Evolutionary conservation across 345 rosid genomes (phyloP), one percentile per base, ranked within the genome.

Genomic region (Raphanus sativus): DNA sequence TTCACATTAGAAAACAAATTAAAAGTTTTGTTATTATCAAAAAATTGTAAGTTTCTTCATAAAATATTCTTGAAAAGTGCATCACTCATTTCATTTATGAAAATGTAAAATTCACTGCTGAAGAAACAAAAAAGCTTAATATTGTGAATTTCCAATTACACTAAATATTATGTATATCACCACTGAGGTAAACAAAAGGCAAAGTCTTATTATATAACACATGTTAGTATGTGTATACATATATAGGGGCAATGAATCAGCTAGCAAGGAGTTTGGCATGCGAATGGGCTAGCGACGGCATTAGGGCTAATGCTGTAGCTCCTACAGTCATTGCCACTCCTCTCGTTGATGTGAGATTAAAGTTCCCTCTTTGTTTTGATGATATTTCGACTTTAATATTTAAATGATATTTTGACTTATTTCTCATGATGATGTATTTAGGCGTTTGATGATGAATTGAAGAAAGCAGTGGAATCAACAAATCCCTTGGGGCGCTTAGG

Each of bases 181-280:
- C 30, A 56, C 4, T 17, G 12, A 24, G 24, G 30, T 29, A 42
- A 21, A 56, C 61, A 21, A 56, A 10, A 29, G 4, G 32, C 66
- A 17, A 32, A 54, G 29, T 4, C 11, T 65, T 65, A 21, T 21
- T 21, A 21, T 21, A 21, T 45, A 45, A 40, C 50, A 26, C 32
- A 42, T 66, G 36, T 25, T 28, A 25, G 15, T 67, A 34, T 28
- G 59, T 48, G 8, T n/a, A 12, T 11, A 16, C 34, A 8, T 36
- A 73, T 50, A 50, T 50, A 50, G 76, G 50, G 54, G 76, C 76
- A 9, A 62, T 73, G 59, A 73, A 38, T 62, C 69, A 73, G 38
- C 42, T 50, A 50, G 55, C 21, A 50, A 50, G 17, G 55, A 50
- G n/a, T 50, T 50, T 50, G 55, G 55, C 55, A 5, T 50, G 21